These are phyloP conservation scores for Aspergillus conjunctus DNA, from an alignment of 495 filamentous ascomycete species.

Conservation along the genomic window DNA sequence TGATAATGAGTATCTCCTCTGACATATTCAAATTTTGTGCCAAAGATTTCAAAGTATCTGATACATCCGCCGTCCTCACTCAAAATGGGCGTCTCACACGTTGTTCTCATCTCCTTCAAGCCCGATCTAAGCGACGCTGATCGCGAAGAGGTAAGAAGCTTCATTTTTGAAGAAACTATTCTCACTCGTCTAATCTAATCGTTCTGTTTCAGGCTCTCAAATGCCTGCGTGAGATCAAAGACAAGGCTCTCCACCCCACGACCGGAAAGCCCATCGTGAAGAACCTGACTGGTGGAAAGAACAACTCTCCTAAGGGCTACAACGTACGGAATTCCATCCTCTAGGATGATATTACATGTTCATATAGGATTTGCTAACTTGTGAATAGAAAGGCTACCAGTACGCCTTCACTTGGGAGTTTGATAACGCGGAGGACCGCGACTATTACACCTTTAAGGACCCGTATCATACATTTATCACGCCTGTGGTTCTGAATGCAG, in stretches of 20 bases:
- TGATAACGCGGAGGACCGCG: constrained; percentile 1
- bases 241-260: constrained; percentile 2
- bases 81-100: constrained; percentile 1
- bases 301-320: constrained; percentile 1
- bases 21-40: no score
- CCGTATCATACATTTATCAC: constrained; percentile 1
- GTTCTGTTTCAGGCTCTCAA: background rate
- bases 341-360: background rate
- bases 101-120: constrained; percentile 7
- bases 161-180: no score
- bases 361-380: background rate
- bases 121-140: background rate
- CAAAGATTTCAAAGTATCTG: no score
- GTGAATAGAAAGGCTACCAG: background rate
- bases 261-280: background rate
- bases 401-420: constrained; percentile 7
- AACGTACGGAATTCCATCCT: background rate
- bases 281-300: background rate
- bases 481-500: background rate
- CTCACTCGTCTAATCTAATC: background rate
- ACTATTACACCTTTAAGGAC: constrained; percentile 5
- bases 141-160: constrained; percentile 1
- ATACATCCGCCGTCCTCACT: no score
- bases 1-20: no score
- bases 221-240: constrained; percentile 5